Evolutionary conservation across 441 rosid genomes (phyloP).

Genomic region (Gossypium davidsonii): DNA sequence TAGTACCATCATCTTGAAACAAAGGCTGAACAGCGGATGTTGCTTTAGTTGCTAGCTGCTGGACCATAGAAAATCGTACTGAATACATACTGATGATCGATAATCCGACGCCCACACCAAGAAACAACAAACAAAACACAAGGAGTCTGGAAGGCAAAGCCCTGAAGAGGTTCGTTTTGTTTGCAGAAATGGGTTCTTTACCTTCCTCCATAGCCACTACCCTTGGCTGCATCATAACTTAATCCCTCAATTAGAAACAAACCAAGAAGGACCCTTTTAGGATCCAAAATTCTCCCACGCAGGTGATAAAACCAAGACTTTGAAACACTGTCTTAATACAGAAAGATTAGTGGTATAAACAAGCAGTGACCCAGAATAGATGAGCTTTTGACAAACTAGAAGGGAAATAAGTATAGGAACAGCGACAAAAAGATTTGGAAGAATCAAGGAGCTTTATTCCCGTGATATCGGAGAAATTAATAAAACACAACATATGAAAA

Average conservation of each 20-base stretch:
- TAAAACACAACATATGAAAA: neutral
- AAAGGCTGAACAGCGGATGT: conserved; percentile 39
- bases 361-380: neutral
- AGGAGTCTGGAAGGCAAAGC: conserved; percentile 42
- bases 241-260: conserved; percentile 15
- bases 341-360: neutral
- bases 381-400: neutral
- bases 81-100: conserved; percentile 52
- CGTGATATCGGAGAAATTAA: neutral
- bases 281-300: neutral
- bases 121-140: conserved; percentile 46
- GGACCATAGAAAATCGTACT: conserved; percentile 39
- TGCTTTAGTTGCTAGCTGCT: conserved; percentile 27
- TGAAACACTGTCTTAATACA: neutral
- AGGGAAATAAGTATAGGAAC: neutral
- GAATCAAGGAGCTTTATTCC: neutral
- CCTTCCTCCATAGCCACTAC: conserved; percentile 44
- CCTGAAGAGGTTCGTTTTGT: conserved; percentile 40
- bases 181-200: conserved; percentile 34
- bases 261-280: conserved; percentile 14
- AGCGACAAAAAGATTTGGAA: neutral
- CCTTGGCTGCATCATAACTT: conserved; percentile 24
- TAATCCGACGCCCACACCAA: conserved; percentile 52
- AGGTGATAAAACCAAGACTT: neutral
- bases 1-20: conserved; percentile 31